Evolutionary conservation across 2,329 filamentous ascomycete genomes (phyloP), one percentile per base, ranked within the genome.

Genomic region (Colletotrichum spaethianum): DNA sequence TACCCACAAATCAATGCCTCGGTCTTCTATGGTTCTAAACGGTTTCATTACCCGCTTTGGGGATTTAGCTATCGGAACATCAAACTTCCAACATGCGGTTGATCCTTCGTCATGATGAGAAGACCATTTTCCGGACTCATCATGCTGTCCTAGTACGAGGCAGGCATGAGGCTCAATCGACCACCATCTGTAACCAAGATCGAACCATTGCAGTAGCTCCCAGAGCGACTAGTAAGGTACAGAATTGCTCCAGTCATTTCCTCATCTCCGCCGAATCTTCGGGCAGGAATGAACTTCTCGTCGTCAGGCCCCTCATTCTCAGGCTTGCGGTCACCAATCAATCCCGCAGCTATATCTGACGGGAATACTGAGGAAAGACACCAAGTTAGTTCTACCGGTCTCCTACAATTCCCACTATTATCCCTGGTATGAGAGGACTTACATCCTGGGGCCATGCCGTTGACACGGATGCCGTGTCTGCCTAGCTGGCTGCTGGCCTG

Each of bases 121-220:
- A 33, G 20, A 2, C 20, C 12, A 11, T 36, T 4, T 12, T 16
- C 20, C 16, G 11, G 4, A 23, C 18, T 2, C 8, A 33, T 31
- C 14, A n/a, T 18, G 33, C 12, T 20, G 14, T 26, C 40, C 20
- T 72, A 91, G 76, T 88, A 90, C 4, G 85, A 85, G n/a, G 86
- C 85, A 33, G 90, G 88, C 74, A 91, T 83, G 16, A 82, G 85
- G 28, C 84, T 83, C 67, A 93, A 76, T 63, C 90, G 84, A 1
- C 91, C 91, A 63, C 91, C 91, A 77, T 93, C 92, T 0, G 89
- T 84, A 6, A 93, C 80, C 59, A 93, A 80, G 16, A 91, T 86
- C 69, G 86, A 87, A 2, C 91, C 92, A 78, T 93, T 93, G 75
- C 88, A 83, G 78, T 92, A 93, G 5, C 88, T 89, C 1, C 92